Base-by-base conservation (phyloP, 345 rosid species). In the Pugionium cornutum region DNA sequence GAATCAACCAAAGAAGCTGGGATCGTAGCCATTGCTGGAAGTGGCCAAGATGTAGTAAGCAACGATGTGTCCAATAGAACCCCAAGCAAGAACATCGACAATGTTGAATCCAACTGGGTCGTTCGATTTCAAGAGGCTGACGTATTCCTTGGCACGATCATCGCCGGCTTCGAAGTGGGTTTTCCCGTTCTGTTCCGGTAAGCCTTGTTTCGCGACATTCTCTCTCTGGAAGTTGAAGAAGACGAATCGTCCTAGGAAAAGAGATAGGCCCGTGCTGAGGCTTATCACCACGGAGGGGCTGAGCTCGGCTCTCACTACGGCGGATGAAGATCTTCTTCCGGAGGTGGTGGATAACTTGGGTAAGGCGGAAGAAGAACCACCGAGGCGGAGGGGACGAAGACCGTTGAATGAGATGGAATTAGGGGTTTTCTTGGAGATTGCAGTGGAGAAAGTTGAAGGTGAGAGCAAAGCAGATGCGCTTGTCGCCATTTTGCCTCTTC, bases 191-290 rank as follows among this genome's bases (percentile, higher is more conserved):
- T 94, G 99, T 86, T 82, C 96, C 10, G 99, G 99, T 66, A 94
- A 36, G 4, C 81, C 99, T 58, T 94, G 99, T 62, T 90, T 94
- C 0, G 96, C 95, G 4, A 84, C 92, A 71, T 94, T 94, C 83
- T 94, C 99, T 70, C 99, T 85, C 75, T 94, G 99, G 85, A 94
- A 94, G 80, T 94, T 90, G 78, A 94, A 94, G 95, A 94, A 94
- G 46, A 94, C 99, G 58, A 94, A 94, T 75, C 99, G 73, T 0
- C 99, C 99, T 32, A 94, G 74, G 81, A 90, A 94, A 35, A 94
- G 89, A 26, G 99, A 94, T 18, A 94, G 86, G 8, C 96, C 99
- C 0, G 97, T 94, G 89, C 99, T 94, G 9, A 94, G 84, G 86
- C 95, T 88, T 58, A 94, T 94, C 18, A 94, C 99, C 35, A 94